A percentile compares a stretch with the other conserved stretches of the same genome.
phyloP scores from a whole-genome alignment of 441 rosid species.

The Euphorbia schlechtendalii region DNA sequence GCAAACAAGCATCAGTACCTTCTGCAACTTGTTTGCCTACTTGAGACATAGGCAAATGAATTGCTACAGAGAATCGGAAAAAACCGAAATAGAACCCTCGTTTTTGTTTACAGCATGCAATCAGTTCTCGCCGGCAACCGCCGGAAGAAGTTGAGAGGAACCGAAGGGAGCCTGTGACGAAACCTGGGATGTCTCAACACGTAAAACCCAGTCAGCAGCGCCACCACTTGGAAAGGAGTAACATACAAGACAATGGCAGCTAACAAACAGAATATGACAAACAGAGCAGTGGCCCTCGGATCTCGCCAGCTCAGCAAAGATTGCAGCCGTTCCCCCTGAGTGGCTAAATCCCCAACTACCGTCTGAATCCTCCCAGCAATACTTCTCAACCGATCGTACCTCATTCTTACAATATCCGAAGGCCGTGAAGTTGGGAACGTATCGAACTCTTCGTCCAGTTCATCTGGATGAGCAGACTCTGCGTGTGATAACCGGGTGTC shows the following conservation, averaged over 20 bases:
- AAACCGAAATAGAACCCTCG: neutral
- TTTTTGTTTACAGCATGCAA: slow-evolving; percentile 60
- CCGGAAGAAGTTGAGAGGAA: slow-evolving; percentile 95
- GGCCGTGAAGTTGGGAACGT: slow-evolving; percentile 79
- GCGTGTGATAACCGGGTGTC: slow-evolving; percentile 93
- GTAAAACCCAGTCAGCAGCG: slow-evolving; percentile 63
- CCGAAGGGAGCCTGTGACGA: slow-evolving; percentile 81
- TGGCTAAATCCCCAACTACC: slow-evolving; percentile 89
- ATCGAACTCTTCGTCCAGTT: slow-evolving; percentile 91
- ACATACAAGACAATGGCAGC: slow-evolving; percentile 79
- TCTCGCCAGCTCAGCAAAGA: slow-evolving; percentile 95
- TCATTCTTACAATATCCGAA: slow-evolving; percentile 71
- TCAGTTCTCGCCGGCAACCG: slow-evolving; percentile 95
- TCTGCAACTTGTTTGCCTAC: slow-evolving; percentile 21
- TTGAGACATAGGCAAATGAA: slow-evolving; percentile 13
- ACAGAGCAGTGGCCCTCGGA: slow-evolving; percentile 82
- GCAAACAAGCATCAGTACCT: slow-evolving; percentile 24
- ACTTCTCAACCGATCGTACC: slow-evolving; percentile 87
- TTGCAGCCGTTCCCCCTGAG: slow-evolving; percentile 93
- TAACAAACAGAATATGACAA: slow-evolving; percentile 73
- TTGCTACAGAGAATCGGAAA: slow-evolving; percentile 15
- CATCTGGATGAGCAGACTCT: slow-evolving; percentile 78
- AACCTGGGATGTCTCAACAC: slow-evolving; percentile 94
- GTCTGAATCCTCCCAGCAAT: slow-evolving; percentile 93
- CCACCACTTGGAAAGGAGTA: slow-evolving; percentile 86